Base-by-base conservation (phyloP, 768 basidiomycete genomes). In the Sporobolomyces pararoseus region DNA sequence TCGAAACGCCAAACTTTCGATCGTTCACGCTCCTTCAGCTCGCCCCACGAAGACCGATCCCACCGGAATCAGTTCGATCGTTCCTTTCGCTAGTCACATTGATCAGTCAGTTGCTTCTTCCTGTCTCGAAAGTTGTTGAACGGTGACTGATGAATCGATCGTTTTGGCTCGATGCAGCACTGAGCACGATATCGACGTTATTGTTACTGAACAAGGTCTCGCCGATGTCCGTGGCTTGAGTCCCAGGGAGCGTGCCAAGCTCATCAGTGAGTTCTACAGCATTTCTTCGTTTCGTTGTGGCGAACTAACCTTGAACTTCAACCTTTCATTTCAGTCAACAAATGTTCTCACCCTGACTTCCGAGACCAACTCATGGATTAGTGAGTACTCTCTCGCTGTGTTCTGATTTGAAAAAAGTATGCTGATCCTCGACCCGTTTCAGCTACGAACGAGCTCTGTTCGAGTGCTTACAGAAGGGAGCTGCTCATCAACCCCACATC, bases 191-290 rank as follows among this genome's bases (percentile, higher is more conserved):
- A 63, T 74, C 44, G 72, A 74, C 53, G 39, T 62, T 16, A 55
- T 77, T 55, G 77, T 78, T 7, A 78, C 77, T 10, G 77, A 78
- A 66, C 76, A 77, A 53, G 77, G 77, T n/a, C 66, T 78, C 4
- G 77, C 77, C 14, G 77, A 78, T 67, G 59, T 78, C 3, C 74
- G 77, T 17, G 77, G 77, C 0, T 65, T 78, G 17, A 64, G 59
- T 9, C 77, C 77, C 25, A 47, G 77, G 9, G 72, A 78, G 55
- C 71, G 77, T 16, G 76, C 76, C 3, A 76, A 73, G 17, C 50
- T 78, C 10, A 77, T 78, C 68, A 78, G 67, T 68, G 35, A 19
- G 66, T 62, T 51, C 2, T 34, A n/a, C 39, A 42, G 10, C 19
- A 52, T 19, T 9, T 39, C n/a, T 25, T 7, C 32, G 4, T 12